Base-by-base conservation (phyloP, 2,329 filamentous ascomycete species). In the Verticillium isaacii region DNA sequence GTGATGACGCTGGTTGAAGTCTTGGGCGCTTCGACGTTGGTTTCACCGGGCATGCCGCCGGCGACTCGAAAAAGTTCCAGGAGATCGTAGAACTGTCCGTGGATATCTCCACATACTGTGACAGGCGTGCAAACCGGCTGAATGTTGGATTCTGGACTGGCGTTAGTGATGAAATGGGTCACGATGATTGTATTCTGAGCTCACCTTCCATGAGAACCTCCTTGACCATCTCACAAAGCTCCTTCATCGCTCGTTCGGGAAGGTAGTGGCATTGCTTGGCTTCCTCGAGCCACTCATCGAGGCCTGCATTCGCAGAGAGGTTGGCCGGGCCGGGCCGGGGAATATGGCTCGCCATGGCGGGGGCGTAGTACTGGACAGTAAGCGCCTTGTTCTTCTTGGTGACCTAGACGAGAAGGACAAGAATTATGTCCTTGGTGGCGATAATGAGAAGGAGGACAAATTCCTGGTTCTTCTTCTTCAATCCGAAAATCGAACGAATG, bases 21-120 rank as follows among this genome's bases (percentile, higher is more conserved):
- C 69, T 87, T 85, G 17, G 90, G 89, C 15, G 85, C 79, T 71
- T 93, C 84, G 32, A 88, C 82, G 64, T 88, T 85, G 45, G 86
- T 85, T 69, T 96, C 91, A 70, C 92, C 92, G 12, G 95, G 95
- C 91, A 98, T 97, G 67, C 95, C 95, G 64, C 95, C 95, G 56
- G 94, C 93, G 50, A 99, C 94, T 60, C 93, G 90, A 78, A 99
- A 99, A 58, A 99, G 87, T 80, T 99, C 95, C 64, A 98, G 87
- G 11, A 99, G 83, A 75, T 99, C 95, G 78, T 99, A 98, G 76
- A 98, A 98, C 78, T 99, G 95, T 69, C 95, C 95, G 77, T 99
- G 95, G 65, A 99, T 98, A 74, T 99, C 95, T 73, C 95, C 95
- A 72, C 95, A 98, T 66, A 99, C 90, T 5, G 95, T 99, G 65